phyloP scores from a whole-genome alignment of 805 yeast genomes.

The Saccharomycopsis babjevae region DNA sequence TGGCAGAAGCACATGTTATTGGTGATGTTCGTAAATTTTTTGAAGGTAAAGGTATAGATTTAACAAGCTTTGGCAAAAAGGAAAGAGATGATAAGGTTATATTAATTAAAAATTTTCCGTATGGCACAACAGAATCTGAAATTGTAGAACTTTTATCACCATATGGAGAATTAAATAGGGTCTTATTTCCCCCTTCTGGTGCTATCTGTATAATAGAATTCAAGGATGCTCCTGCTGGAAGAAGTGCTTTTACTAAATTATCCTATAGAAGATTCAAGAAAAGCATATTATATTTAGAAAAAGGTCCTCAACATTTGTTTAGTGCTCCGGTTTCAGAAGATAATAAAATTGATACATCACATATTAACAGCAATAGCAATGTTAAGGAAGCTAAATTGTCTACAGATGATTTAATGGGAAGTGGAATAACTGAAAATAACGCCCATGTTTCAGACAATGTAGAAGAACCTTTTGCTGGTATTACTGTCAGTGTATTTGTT shows the following conservation, averaged over 20 bases:
- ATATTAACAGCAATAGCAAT: conserved; percentile 7
- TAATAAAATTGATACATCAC: conserved; percentile 28
- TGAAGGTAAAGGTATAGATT: conserved; percentile 76
- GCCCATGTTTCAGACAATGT: conserved; percentile 24
- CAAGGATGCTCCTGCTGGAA: conserved; percentile 70
- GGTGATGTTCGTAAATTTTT: conserved; percentile 85
- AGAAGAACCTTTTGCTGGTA: conserved; percentile 43
- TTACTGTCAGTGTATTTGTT: conserved; percentile 80
- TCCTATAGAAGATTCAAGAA: conserved; percentile 84
- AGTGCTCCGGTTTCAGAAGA: conserved; percentile 33
- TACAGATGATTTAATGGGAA: conserved; percentile 36
- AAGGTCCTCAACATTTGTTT: conserved; percentile 83
- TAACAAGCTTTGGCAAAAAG: conserved; percentile 52
- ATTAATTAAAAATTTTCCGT: conserved; percentile 84
- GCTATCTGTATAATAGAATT: conserved; percentile 91
- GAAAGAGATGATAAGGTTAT: conserved; percentile 76
- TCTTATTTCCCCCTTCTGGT: conserved; percentile 93
- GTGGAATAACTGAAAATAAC: conserved; percentile 23
- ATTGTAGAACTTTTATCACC: conserved; percentile 71
- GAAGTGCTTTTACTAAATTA: conserved; percentile 80
- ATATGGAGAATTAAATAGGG: conserved; percentile 68
- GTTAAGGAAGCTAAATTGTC: conserved; percentile 35
- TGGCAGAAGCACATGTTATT: conserved; percentile 93
- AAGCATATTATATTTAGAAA: conserved; percentile 80
- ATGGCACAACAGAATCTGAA: conserved; percentile 73